Evolutionary conservation across 352 stramenopile species (phyloP).

Genomic region (Thraustotheca clavata): DNA sequence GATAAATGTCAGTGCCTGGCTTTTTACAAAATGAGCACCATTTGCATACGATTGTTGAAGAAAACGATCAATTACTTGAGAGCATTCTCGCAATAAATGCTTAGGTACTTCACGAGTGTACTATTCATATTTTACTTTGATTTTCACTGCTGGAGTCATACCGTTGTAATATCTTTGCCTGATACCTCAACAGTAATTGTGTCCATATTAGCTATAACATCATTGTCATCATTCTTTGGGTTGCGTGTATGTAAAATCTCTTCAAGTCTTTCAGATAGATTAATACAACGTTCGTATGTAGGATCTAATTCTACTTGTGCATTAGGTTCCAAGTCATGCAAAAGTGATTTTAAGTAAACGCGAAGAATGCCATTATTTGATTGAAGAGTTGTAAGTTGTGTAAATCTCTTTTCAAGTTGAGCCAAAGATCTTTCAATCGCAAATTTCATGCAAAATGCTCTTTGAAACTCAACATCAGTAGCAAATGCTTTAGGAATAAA

Average conservation of each 20-base stretch:
- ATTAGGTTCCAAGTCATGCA: conserved; percentile 17
- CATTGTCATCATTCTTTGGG: conserved; percentile 43
- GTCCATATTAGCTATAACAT: conserved; percentile 34
- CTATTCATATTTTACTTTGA: conserved; percentile 10
- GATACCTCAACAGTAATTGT: conserved; percentile 42
- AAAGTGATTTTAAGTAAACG: conserved; percentile 29
- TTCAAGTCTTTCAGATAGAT: not conserved
- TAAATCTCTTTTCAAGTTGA: conserved; percentile 37
- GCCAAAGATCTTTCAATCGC: conserved; percentile 24
- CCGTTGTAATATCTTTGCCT: conserved; percentile 51
- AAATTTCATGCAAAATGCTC: conserved; percentile 46
- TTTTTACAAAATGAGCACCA: conserved; percentile 25
- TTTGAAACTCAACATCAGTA: conserved; percentile 34
- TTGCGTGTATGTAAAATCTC: conserved; percentile 57
- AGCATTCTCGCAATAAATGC: conserved; percentile 40
- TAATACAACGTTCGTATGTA: not conserved
- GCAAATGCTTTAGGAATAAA: conserved; percentile 40
- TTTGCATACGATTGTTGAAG: conserved; percentile 28
- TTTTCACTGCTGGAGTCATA: conserved; percentile 8
- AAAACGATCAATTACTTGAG: conserved; percentile 42
- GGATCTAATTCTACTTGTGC: not conserved
- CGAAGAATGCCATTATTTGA: conserved; percentile 25
- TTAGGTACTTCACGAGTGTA: conserved; percentile 46
- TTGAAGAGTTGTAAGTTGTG: conserved; percentile 31
- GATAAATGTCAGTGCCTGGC: conserved; percentile 48